A percentile compares a stretch with the other conserved stretches of the same genome.
These are phyloP conservation scores for Luvunga scandens DNA, from an alignment of 345 rosid species.

Conservation along the genomic window DNA sequence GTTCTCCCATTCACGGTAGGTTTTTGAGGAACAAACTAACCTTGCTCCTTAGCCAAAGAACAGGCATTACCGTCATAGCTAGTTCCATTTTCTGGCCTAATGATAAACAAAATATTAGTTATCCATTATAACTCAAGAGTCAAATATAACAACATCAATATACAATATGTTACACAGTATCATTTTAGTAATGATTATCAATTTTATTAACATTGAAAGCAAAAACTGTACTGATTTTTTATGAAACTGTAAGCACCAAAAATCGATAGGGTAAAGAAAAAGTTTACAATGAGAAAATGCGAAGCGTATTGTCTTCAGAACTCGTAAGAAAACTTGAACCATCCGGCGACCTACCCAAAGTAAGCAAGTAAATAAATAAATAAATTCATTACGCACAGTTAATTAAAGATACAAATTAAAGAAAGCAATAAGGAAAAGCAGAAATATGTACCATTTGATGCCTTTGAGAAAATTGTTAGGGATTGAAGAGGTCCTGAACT, in stretches of 20 bases:
- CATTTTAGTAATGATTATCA: not conserved
- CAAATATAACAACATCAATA: not conserved
- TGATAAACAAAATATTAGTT: not conserved
- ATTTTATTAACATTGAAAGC: not conserved
- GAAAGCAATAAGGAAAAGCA: not conserved
- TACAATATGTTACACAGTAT: not conserved
- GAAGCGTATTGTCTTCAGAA: conserved; percentile 78
- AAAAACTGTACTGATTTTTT: not conserved
- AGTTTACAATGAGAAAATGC: conserved; percentile 66
- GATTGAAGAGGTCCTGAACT: conserved; percentile 52
- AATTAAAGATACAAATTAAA: not conserved
- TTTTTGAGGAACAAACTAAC: conserved; percentile 16
- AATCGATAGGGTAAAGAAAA: not conserved
- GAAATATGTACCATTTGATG: conserved; percentile 56
- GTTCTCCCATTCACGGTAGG: not conserved
- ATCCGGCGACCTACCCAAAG: conserved; percentile 80
- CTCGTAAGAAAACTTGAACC: conserved; percentile 82
- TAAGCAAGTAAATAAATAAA: conserved; percentile 8
- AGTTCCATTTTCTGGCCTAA: conserved; percentile 51
- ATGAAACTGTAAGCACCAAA: not conserved
- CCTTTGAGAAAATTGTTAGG: conserved; percentile 93
- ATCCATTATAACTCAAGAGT: not conserved
- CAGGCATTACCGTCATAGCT: conserved; percentile 17
- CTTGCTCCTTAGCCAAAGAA: conserved; percentile 37
- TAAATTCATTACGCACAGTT: not conserved